phyloP scores from a whole-genome alignment of 352 stramenopile genomes.

The Phytophthora citricola region DNA sequence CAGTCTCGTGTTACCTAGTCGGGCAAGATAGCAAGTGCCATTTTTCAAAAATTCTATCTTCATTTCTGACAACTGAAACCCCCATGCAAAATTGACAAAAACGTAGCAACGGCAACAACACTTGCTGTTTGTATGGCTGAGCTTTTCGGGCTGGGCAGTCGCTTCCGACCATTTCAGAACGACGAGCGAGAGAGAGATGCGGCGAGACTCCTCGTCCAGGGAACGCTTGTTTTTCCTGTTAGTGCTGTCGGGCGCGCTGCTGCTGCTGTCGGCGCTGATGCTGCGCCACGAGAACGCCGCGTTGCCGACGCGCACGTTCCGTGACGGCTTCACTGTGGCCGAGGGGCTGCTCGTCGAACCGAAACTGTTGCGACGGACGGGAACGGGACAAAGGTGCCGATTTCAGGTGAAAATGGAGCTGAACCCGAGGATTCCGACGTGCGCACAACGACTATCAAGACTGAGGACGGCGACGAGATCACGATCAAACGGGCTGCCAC shows the following conservation, averaged over 20 bases:
- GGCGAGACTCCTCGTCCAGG: conserved; percentile 38
- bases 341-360: conserved; percentile 47
- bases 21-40: too few relatives aligned
- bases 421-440: conserved; percentile 29
- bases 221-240: conserved; percentile 67
- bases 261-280: conserved; percentile 70
- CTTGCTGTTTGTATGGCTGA: conserved; percentile 11
- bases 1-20: too few relatives aligned
- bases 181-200: conserved; percentile 15
- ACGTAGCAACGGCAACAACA: background rate
- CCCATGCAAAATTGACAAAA: background rate
- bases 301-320: conserved; percentile 57
- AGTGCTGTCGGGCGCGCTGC: conserved; percentile 53
- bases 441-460: conserved; percentile 79
- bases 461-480: conserved; percentile 78
- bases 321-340: conserved; percentile 79
- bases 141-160: background rate
- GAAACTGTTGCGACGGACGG: conserved; percentile 37
- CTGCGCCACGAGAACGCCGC: conserved; percentile 53
- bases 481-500: conserved; percentile 70
- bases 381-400: conserved; percentile 18
- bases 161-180: conserved; percentile 25
- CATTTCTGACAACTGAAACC: too few relatives aligned
- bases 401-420: conserved; percentile 4
- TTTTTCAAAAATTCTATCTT: too few relatives aligned